These are phyloP conservation scores for Clonostachys rosea DNA, from an alignment of 2,329 filamentous ascomycete species.

Conservation along the genomic window DNA sequence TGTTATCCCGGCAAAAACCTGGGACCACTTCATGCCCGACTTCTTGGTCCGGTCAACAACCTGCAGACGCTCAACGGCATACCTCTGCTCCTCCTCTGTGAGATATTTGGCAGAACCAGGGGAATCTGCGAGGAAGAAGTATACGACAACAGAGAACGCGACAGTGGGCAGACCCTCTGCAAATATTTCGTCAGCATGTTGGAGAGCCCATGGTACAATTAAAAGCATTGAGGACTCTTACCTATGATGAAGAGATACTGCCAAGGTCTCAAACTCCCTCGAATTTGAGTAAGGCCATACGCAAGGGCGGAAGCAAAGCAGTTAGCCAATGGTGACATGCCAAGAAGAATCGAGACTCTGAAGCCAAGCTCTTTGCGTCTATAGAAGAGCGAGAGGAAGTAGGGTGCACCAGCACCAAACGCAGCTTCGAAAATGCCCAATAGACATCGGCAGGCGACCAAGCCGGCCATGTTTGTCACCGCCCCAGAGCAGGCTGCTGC, in stretches of 20 bases:
- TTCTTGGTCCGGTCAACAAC: conserved; percentile 6
- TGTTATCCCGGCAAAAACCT: conserved; percentile 18
- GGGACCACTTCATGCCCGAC: conserved; percentile 9
- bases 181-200: conserved; percentile 1
- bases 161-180: conserved; percentile 58
- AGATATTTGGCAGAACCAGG: conserved; percentile 42
- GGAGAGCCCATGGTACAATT: conserved; percentile 6
- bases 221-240: conserved; percentile 6
- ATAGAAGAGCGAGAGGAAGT: conserved; percentile 41
- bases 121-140: conserved; percentile 50
- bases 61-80: conserved; percentile 3
- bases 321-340: conserved; percentile 61
- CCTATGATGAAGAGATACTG: conserved; percentile 56
- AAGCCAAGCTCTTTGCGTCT: conserved; percentile 59
- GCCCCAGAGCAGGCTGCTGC: not conserved
- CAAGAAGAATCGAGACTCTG: conserved; percentile 67
- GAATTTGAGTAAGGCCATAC: conserved; percentile 58
- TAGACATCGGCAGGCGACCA: conserved; percentile 9
- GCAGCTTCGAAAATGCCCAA: conserved; percentile 39
- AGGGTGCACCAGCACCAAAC: conserved; percentile 32
- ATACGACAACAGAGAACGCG: conserved; percentile 34
- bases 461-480: not conserved
- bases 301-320: conserved; percentile 63
- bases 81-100: conserved; percentile 22
- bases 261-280: conserved; percentile 56